Percentiles rank a stretch among this genome's conserved stretches.
Conservation (phyloP, 2,329 filamentous ascomycete genomes). For the Pseudogymnoascus sp. region DNA sequence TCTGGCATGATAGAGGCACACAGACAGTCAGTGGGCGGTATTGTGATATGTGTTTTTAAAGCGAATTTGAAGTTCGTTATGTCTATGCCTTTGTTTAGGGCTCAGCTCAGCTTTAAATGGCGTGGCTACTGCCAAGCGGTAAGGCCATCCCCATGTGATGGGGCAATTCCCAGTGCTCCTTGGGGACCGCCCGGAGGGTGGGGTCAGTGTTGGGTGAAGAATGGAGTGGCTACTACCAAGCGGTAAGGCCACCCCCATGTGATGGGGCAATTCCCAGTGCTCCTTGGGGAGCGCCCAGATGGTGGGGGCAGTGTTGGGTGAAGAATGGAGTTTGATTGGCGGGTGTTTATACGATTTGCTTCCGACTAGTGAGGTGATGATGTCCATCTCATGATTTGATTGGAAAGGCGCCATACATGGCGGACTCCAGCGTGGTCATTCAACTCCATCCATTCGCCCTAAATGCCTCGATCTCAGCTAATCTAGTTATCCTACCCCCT, state of each 20-base stretch:
- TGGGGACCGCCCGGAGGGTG: not conserved
- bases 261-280: not conserved
- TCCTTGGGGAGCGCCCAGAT: not conserved
- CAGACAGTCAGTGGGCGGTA: not conserved
- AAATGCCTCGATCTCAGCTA: too few species aligned
- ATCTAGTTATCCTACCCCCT: too few species aligned
- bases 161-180: not conserved
- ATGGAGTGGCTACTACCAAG: not conserved
- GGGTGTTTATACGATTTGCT: too few species aligned
- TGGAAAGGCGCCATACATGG: too few species aligned
- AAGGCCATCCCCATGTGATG: not conserved
- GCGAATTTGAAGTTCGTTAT: not conserved
- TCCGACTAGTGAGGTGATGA: too few species aligned
- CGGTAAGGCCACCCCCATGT: not conserved
- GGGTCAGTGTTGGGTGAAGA: not conserved
- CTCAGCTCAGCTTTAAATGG: not conserved
- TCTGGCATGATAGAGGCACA: not conserved
- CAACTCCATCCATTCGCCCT: too few species aligned
- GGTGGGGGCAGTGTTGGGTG: not conserved
- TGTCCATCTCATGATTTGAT: too few species aligned
- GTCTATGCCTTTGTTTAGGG: not conserved
- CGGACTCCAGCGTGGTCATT: too few species aligned
- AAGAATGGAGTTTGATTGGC: slow-evolving; percentile 10
- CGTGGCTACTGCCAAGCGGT: not conserved
- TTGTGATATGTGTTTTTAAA: not conserved